Conservation (phyloP, 257 asterid genomes). For the Pogostemon cablin region DNA sequence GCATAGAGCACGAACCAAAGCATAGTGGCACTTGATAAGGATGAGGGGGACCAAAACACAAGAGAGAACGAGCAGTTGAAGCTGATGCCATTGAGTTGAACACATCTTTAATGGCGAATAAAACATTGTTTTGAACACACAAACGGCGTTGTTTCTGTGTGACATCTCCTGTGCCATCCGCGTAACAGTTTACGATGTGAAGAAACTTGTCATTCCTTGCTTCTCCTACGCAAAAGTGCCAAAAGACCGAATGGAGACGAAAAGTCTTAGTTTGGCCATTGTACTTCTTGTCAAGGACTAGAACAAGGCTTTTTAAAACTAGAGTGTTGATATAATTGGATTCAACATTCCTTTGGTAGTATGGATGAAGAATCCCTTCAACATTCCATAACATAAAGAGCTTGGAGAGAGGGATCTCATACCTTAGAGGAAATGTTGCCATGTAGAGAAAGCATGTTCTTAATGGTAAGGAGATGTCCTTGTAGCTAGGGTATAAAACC, state of each 20-base stretch:
- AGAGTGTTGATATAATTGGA: background rate
- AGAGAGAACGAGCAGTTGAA: slow-evolving; percentile 5
- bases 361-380: slow-evolving; percentile 13
- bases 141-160: background rate
- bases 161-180: background rate
- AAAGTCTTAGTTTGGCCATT: background rate
- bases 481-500: background rate
- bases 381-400: background rate
- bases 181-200: background rate
- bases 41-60: background rate
- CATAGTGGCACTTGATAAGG: background rate
- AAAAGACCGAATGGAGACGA: background rate
- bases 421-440: slow-evolving; percentile 14
- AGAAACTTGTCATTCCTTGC: background rate
- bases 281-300: too few relatives aligned
- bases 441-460: slow-evolving; percentile 7
- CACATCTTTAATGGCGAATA: slow-evolving; percentile 1
- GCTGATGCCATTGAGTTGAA: background rate
- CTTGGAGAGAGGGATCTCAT: background rate
- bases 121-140: background rate
- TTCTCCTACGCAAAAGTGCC: background rate
- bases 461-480: background rate
- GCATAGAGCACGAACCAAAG: background rate
- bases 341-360: background rate
- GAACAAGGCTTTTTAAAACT: background rate